phyloP scores from a whole-genome alignment of 2,329 filamentous ascomycete genomes.

The Herpomyces periplanetae region DNA sequence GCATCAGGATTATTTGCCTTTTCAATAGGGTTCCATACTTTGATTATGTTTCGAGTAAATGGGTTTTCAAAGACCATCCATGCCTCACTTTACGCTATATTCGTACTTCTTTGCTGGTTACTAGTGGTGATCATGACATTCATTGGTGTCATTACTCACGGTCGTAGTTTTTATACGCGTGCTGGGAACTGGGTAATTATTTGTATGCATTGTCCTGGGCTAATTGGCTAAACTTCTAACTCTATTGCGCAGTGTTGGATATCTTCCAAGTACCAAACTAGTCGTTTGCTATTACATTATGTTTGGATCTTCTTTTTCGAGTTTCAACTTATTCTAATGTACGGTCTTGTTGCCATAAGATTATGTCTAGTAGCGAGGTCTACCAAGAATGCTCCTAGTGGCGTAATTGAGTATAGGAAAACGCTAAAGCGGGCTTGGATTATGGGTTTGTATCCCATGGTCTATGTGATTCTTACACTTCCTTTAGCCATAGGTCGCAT shows the following conservation, averaged over 20 bases:
- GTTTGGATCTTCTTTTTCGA: slow-evolving; percentile 20
- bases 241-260: slow-evolving; percentile 19
- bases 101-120: slow-evolving; percentile 14
- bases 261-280: slow-evolving; percentile 12
- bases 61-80: no score
- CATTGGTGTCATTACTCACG: slow-evolving; percentile 11
- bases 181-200: slow-evolving; percentile 17
- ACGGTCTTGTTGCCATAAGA: no score
- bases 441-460: slow-evolving; percentile 23
- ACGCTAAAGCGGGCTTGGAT: no score
- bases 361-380: no score
- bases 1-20: slow-evolving; percentile 25
- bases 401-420: no score
- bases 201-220: background rate
- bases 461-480: slow-evolving; percentile 26
- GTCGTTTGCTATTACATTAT: slow-evolving; percentile 21
- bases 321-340: slow-evolving; percentile 13
- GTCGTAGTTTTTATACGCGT: slow-evolving; percentile 15
- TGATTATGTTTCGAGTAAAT: slow-evolving; percentile 18
- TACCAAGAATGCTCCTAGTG: no score
- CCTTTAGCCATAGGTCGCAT: slow-evolving; percentile 23
- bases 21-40: slow-evolving; percentile 23
- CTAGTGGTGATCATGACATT: slow-evolving; percentile 18
- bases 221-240: slow-evolving; percentile 3
- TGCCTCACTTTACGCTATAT: no score